Evolutionary conservation across 768 basidiomycete species (phyloP).

Genomic region (Scleroderma bovista): DNA sequence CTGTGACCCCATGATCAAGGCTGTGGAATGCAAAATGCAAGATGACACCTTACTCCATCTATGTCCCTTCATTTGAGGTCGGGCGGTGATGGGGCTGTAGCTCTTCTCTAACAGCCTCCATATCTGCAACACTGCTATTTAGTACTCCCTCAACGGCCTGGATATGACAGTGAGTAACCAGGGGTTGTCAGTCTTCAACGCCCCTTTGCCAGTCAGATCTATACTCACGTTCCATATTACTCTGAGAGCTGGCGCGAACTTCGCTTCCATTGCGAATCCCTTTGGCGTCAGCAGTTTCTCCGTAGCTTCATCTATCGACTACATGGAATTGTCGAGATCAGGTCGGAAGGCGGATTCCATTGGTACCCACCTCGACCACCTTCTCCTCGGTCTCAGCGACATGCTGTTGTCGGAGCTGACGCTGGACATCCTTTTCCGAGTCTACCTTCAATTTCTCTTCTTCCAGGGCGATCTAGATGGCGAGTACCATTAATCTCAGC

Average conservation of each 20-base stretch:
- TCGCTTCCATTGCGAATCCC: conserved; percentile 6
- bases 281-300: not conserved
- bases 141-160: conserved; percentile 6
- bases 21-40: no score
- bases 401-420: conserved; percentile 16
- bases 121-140: conserved; percentile 3
- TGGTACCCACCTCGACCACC: conserved; percentile 10
- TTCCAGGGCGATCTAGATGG: conserved; percentile 16
- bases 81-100: not conserved
- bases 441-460: conserved; percentile 17
- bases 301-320: not conserved
- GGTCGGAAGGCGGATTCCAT: no score
- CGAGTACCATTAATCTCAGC: not conserved
- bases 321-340: not conserved
- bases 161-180: not conserved
- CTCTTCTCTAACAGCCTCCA: not conserved
- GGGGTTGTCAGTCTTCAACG: not conserved
- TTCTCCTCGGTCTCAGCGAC: not conserved
- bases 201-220: not conserved
- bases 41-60: no score
- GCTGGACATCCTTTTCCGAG: conserved; percentile 17
- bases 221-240: conserved; percentile 9
- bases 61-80: no score
- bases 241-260: conserved; percentile 10
- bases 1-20: no score